phyloP scores from a whole-genome alignment of 192 early-diverging fungal genomes.

The Umbelopsis sp. region DNA sequence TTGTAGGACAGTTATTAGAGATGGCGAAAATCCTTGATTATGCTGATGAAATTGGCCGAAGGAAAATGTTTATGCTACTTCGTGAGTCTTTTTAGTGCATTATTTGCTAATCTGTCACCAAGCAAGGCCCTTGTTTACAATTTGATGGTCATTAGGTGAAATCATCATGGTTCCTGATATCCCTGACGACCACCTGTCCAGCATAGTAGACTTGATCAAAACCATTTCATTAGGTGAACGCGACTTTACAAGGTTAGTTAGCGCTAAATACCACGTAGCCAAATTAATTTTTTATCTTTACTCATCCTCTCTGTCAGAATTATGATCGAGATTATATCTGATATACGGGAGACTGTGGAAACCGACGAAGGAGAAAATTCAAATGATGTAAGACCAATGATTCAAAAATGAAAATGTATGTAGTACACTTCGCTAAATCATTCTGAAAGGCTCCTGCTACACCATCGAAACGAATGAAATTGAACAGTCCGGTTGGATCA shows the following conservation, averaged over 20 bases:
- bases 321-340: slow-evolving; percentile 82
- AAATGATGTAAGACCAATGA: not conserved
- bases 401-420: not conserved
- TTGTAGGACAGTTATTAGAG: slow-evolving; percentile 73
- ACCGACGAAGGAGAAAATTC: slow-evolving; percentile 33
- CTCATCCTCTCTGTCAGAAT: slow-evolving; percentile 32
- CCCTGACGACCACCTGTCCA: slow-evolving; percentile 74
- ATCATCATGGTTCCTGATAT: slow-evolving; percentile 77
- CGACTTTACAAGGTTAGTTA: slow-evolving; percentile 74
- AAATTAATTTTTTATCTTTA: not conserved
- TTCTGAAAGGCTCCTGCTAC: slow-evolving; percentile 25
- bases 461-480: slow-evolving; percentile 44
- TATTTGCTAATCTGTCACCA: not conserved
- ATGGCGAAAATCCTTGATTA: slow-evolving; percentile 81
- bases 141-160: slow-evolving; percentile 50
- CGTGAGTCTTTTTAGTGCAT: slow-evolving; percentile 54
- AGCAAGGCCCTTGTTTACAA: too few species aligned
- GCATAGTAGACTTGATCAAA: slow-evolving; percentile 76
- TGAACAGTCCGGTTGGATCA: slow-evolving; percentile 33
- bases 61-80: slow-evolving; percentile 75
- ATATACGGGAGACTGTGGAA: slow-evolving; percentile 64
- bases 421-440: not conserved
- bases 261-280: not conserved
- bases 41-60: slow-evolving; percentile 86
- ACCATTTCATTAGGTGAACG: slow-evolving; percentile 78